Evolutionary conservation across 106 monocot species (phyloP).

Genomic region (Vanilla planifolia): DNA sequence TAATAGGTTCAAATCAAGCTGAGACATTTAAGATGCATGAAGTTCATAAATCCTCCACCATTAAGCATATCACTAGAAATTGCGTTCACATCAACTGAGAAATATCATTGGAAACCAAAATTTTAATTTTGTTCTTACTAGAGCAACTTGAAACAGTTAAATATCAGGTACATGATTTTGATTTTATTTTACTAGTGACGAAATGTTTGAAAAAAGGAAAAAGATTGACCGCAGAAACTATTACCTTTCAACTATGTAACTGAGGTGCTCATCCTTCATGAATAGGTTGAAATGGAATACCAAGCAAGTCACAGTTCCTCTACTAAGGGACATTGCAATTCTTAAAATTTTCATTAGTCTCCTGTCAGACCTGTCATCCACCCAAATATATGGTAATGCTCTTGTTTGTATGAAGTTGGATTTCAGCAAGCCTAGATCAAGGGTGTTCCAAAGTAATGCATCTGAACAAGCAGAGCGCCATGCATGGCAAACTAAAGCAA

Average conservation of each 20-base stretch:
- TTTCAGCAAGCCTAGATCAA: conserved; percentile 73
- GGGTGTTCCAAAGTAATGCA: conserved; percentile 67
- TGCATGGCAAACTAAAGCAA: conserved; percentile 72
- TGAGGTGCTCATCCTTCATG: conserved; percentile 90
- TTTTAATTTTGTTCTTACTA: too few relatives aligned
- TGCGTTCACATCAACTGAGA: too few relatives aligned
- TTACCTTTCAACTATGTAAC: conserved; percentile 76
- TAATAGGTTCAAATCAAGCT: too few relatives aligned
- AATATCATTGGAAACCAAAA: too few relatives aligned
- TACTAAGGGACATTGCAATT: conserved; percentile 67
- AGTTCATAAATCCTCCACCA: too few relatives aligned
- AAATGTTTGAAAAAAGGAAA: too few relatives aligned
- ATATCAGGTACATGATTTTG: too few relatives aligned
- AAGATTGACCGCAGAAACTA: not conserved
- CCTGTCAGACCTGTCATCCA: conserved; percentile 71
- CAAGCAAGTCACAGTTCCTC: conserved; percentile 51
- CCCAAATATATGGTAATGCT: conserved; percentile 81
- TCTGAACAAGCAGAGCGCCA: conserved; percentile 85
- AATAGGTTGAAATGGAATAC: conserved; percentile 89
- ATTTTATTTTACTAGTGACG: too few relatives aligned
- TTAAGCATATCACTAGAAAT: too few relatives aligned
- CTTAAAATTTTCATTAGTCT: conserved; percentile 50
- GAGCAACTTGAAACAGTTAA: too few relatives aligned
- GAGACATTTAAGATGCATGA: too few relatives aligned
- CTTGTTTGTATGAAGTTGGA: conserved; percentile 83